Evolutionary conservation across 257 asterid species (phyloP), one percentile per base, ranked within the genome.

Genomic region (Lantana camara): DNA sequence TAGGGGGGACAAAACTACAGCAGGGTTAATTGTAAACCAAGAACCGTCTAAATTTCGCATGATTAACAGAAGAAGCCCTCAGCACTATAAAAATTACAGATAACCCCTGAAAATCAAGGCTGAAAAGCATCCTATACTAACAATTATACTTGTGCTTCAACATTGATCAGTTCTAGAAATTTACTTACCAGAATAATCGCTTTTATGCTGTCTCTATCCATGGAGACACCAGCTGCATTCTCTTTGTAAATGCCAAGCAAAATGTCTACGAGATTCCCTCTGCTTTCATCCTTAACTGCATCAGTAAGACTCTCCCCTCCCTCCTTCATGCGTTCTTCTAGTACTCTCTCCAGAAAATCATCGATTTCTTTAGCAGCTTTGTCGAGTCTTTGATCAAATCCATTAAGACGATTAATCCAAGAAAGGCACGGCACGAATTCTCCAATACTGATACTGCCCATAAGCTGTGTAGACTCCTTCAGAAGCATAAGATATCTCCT

Each of bases 351-450:
- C 46, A 87, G 23, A 44, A 80, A 78, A 0, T 13, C 81, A 73
- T 87, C 87, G 22, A 84, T n/a, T 23, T 65, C 79, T 17, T 38
- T 64, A 0, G 75, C 85, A 42, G 70, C 70, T 60, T 21, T 70
- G 1, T 76, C 80, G 7, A 73, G 75, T 66, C 67, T 70, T 0
- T 41, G 49, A 27, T 74, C 48, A 5, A 74, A 74, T 20, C 92
- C 95, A 56, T 20, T 86, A 4, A 86, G 17, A 1, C 37, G 42
- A 51, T 67, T 66, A 42, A 82, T 46, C 89, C 89, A 86, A 21
- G 60, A 24, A 47, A 84, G 89, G 51, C 82, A 75, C 2, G 87
- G 87, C 41, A 83, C 61, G 23, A 65, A 79, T 7, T 77, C 82
- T 11, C 87, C 91, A 1, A 86, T 12, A n/a, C 24, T 41, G 1